Conservation (phyloP, 371 early-diverging fungal genomes). For the Chytridium lagenaria region DNA sequence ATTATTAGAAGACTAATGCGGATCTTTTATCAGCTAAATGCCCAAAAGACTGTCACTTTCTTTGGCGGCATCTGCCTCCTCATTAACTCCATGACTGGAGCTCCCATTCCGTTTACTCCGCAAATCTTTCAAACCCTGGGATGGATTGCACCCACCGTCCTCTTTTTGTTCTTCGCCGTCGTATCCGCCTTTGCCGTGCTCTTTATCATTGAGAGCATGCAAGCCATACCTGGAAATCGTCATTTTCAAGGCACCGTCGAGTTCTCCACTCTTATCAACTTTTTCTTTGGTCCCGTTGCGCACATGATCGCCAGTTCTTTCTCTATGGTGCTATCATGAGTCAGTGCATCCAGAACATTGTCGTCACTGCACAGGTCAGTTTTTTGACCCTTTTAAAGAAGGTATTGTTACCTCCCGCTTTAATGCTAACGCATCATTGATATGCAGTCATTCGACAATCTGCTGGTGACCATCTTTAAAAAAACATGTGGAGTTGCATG, state of each 20-base stretch:
- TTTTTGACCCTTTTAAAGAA: too few species aligned
- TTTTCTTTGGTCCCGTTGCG: slow-evolving; percentile 42
- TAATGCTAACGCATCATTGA: slow-evolving; percentile 21
- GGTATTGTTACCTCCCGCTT: too few species aligned
- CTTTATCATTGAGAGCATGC: slow-evolving; percentile 81
- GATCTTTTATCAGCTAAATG: too few species aligned
- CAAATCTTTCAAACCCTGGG: slow-evolving; percentile 34
- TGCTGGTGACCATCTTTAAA: slow-evolving; percentile 51
- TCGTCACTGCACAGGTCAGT: slow-evolving; percentile 50
- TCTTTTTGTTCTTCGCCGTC: slow-evolving; percentile 47
- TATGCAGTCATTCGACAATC: slow-evolving; percentile 47
- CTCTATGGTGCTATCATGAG: slow-evolving; percentile 52
- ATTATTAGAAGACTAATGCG: too few species aligned
- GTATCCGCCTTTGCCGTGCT: slow-evolving; percentile 54
- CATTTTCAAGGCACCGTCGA: slow-evolving; percentile 46
- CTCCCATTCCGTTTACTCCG: slow-evolving; percentile 43
- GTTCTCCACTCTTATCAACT: slow-evolving; percentile 47
- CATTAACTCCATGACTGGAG: slow-evolving; percentile 52
- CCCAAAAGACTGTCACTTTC: slow-evolving; percentile 28
- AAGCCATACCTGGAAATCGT: slow-evolving; percentile 64
- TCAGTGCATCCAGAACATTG: slow-evolving; percentile 53
- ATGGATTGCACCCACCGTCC: slow-evolving; percentile 40
- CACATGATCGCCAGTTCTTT: slow-evolving; percentile 39
- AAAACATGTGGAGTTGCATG: slow-evolving; percentile 51
- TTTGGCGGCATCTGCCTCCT: slow-evolving; percentile 51